phyloP scores from a whole-genome alignment of 192 early-diverging fungal species.

The Umbelopsis sp. region DNA sequence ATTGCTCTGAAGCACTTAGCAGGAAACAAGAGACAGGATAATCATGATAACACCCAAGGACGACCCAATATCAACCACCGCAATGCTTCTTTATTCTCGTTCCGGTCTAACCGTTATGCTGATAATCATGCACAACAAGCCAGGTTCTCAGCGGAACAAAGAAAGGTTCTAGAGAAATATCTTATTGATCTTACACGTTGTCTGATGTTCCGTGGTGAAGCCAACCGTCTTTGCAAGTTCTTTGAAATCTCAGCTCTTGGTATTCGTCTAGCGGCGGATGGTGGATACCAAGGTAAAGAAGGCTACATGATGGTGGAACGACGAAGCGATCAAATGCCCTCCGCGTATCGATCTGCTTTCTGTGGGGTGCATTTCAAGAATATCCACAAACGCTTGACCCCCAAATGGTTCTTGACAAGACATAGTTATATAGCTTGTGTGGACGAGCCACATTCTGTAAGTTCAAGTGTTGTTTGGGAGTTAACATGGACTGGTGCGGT shows the following conservation, averaged over 20 bases:
- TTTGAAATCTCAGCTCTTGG: slow-evolving; percentile 52
- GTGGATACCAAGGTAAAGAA: slow-evolving; percentile 66
- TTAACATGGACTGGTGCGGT: not conserved
- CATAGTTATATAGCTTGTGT: slow-evolving; percentile 57
- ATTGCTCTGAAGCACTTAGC: not conserved
- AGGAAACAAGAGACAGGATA: not conserved
- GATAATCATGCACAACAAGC: not conserved
- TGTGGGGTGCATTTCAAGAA: slow-evolving; percentile 2
- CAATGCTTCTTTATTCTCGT: not conserved
- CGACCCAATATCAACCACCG: slow-evolving; percentile 8
- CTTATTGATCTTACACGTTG: slow-evolving; percentile 42
- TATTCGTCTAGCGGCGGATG: slow-evolving; percentile 27
- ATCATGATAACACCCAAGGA: not conserved
- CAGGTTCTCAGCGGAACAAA: not conserved
- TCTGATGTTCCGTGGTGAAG: slow-evolving; percentile 39
- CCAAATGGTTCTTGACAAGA: slow-evolving; percentile 72
- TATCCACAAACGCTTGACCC: slow-evolving; percentile 22
- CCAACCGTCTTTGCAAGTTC: slow-evolving; percentile 51
- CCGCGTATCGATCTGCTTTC: not conserved
- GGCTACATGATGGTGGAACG: slow-evolving; percentile 54
- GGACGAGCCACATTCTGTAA: slow-evolving; percentile 45
- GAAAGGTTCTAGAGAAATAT: slow-evolving; percentile 11
- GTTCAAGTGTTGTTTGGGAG: slow-evolving; percentile 1
- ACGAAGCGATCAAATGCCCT: slow-evolving; percentile 49
- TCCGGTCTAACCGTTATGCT: not conserved